Base-by-base conservation (phyloP, 169 alveolate genomes). In the Amoebophrya sp. region DNA sequence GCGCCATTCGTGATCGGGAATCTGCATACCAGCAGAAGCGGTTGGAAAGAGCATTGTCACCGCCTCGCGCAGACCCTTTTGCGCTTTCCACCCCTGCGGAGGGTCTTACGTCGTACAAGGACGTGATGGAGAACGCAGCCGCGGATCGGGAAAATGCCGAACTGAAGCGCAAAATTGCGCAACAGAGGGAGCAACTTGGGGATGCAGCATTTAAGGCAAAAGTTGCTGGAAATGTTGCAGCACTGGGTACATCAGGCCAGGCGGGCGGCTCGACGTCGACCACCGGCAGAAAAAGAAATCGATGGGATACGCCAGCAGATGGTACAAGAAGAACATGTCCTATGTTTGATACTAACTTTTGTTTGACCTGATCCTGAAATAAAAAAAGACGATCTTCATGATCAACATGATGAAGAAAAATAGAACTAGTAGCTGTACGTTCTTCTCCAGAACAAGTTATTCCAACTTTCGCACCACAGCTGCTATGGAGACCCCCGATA, bases 21-120 rank as follows among this genome's bases (percentile, higher is more conserved):
- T 47, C 65, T 47, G 65, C 6, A 47, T 47, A 47, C 18, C 65
- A 47, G 65, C 65, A 47, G 18, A 47, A 92, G 78, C 91, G 93
- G 76, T 78, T 55, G 55, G 89, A 92, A 90, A 91, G 93, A 40
- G 53, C 54, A 91, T 89, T 92, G 24, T 92, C 93, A 26, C 93
- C 93, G 38, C 91, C 89, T 33, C 93, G 93, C 54, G 93, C 93
- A n/a, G 93, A 92, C 78, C 91, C 93, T n/a, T 92, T 92, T 40
- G 93, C 93, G 34, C 91, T 47, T 55, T 55, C 91, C 55, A 92
- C 93, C 53, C 93, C 93, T 1, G 93, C 93, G 40, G 91, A 91
- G 40, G 93, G 89, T 78, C 89, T 92, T 90, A 41, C 53, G 83
- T 89, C 93, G 83, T 92, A 92, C 83, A 40, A 92, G 93, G 93